phyloP scores from a whole-genome alignment of 768 basidiomycete species.

The Hypholoma sublateritium region DNA sequence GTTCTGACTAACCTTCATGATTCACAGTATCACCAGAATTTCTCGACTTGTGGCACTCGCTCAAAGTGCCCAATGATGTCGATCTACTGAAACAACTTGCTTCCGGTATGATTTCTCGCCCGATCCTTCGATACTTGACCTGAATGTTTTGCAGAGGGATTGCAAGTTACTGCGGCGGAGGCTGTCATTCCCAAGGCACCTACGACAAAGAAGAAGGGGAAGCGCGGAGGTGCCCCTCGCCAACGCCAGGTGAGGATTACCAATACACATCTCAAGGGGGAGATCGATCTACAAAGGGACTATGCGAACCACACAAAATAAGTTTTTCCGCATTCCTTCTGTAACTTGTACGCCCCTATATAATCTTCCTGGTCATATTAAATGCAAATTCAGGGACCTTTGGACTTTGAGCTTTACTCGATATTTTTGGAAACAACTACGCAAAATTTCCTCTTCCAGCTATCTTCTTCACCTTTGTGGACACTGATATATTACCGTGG shows the following conservation, averaged over 20 bases:
- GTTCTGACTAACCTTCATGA: background rate
- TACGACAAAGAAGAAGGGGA: slow-evolving; percentile 72
- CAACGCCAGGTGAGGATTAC: slow-evolving; percentile 83
- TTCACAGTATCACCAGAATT: slow-evolving; percentile 59
- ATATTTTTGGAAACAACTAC: no score
- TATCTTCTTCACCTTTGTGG: no score
- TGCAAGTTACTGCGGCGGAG: slow-evolving; percentile 77
- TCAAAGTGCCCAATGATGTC: slow-evolving; percentile 84
- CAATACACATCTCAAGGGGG: slow-evolving; percentile 83
- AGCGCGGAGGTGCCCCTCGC: slow-evolving; percentile 70
- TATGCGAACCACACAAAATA: slow-evolving; percentile 15
- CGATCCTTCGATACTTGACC: no score
- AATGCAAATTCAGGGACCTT: no score
- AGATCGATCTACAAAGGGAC: slow-evolving; percentile 72
- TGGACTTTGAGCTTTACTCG: no score
- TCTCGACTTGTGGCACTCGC: slow-evolving; percentile 79
- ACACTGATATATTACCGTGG: no score
- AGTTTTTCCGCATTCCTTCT: background rate
- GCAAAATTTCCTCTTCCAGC: no score
- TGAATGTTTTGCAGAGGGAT: slow-evolving; percentile 53
- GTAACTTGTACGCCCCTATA: background rate
- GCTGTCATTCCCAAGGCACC: slow-evolving; percentile 53
- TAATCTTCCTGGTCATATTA: no score
- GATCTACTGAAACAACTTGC: slow-evolving; percentile 78
- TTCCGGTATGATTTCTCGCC: slow-evolving; percentile 46